These are phyloP conservation scores for Mortierella antarctica DNA, from an alignment of 192 early-diverging fungal genomes.

Conservation along the genomic window DNA sequence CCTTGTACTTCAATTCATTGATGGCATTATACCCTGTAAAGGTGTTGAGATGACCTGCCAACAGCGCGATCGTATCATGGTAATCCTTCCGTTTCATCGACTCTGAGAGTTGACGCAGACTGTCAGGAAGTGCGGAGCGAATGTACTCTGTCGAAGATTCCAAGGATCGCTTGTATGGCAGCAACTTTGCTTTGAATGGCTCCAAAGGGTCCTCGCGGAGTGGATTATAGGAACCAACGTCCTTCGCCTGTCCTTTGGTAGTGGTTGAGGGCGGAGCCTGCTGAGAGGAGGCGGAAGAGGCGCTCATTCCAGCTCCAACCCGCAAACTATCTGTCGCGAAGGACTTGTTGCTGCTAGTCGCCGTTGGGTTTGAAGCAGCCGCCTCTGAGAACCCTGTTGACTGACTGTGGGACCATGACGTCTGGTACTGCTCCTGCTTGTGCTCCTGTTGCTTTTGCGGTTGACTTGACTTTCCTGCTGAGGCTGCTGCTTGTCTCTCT, in stretches of 20 bases:
- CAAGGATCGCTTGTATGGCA: constrained; percentile 37
- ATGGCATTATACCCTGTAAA: constrained; percentile 79
- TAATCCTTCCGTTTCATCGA: constrained; percentile 50
- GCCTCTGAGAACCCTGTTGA: background rate
- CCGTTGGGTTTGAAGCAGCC: background rate
- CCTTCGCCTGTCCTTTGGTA: background rate
- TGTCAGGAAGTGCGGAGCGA: constrained; percentile 28
- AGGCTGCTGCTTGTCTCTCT: background rate
- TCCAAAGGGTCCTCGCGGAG: constrained; percentile 14
- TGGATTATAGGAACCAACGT: background rate
- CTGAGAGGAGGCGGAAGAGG: background rate
- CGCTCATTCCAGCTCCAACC: no score
- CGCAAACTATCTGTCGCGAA: no score
- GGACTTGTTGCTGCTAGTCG: no score
- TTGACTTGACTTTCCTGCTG: background rate
- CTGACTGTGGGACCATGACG: background rate
- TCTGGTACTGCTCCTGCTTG: background rate
- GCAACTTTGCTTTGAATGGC: constrained; percentile 22
- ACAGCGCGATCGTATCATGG: constrained; percentile 25
- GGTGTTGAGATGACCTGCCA: constrained; percentile 69
- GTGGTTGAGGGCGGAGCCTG: background rate
- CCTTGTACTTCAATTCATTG: constrained; percentile 71
- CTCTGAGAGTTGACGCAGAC: constrained; percentile 35
- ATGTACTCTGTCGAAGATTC: constrained; percentile 36
- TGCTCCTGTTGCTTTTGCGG: background rate